Evolutionary conservation across 2,329 filamentous ascomycete genomes (phyloP).

Genomic region (Sporothrix euskadiensis): DNA sequence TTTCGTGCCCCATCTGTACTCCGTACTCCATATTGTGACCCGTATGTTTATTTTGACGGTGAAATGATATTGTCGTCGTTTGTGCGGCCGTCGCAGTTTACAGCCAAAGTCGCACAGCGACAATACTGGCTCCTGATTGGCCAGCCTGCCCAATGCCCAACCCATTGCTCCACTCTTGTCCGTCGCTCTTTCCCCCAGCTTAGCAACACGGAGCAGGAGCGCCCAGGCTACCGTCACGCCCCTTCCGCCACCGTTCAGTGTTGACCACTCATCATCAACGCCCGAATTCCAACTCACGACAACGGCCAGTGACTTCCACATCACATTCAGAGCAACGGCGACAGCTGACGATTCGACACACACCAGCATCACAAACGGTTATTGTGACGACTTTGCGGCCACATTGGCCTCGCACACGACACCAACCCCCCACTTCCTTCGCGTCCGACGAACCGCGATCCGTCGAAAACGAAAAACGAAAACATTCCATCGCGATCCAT

Average conservation of each 20-base stretch:
- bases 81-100: conserved; percentile 11
- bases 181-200: background rate
- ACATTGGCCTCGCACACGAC: background rate
- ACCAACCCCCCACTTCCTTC: background rate
- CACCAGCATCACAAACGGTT: background rate
- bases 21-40: background rate
- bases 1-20: background rate
- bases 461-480: background rate
- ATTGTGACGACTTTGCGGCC: background rate
- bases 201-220: background rate
- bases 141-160: background rate
- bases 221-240: conserved; percentile 4
- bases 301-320: background rate
- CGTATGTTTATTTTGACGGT: background rate
- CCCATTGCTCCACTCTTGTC: background rate
- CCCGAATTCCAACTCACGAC: background rate
- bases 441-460: conserved; percentile 13
- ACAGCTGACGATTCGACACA: background rate
- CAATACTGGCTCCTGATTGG: background rate
- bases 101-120: conserved; percentile 9
- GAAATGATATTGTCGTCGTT: background rate
- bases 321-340: background rate
- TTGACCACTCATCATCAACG: background rate
- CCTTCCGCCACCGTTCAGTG: background rate
- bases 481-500: background rate